Base-by-base conservation (phyloP, 208 protist species). In the Leishmania martiniquensis region DNA sequence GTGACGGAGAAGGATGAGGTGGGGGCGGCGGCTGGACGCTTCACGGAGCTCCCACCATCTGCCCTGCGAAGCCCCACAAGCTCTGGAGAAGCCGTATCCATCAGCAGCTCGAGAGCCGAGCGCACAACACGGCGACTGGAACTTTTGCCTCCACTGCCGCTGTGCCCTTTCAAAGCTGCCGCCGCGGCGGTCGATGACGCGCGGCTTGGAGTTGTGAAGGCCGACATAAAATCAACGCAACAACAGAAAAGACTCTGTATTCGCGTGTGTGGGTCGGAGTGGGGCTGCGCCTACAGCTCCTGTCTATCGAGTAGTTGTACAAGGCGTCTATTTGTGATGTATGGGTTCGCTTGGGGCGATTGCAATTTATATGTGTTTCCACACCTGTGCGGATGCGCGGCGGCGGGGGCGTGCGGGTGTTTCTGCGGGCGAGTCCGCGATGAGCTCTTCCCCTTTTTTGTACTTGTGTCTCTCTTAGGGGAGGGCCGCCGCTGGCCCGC, bases 41-140 rank as follows among this genome's bases (percentile, higher is more conserved):
- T 65, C 7, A 17, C 57, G 55, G n/a, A 62, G 63, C 42, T 34
- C 17, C 37, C 75, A 34, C 34, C 12, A 44, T 25, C 37, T 47
- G 37, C 34, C 42, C 47, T 42, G 2, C 47, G 12, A 17, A 60
- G 72, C n/a, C 51, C 62, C 12, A 47, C 49, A 15, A 91, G 69
- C 7, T 92, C 89, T 7, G 92, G 92, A 7, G 92, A 89, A 10
- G 87, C 72, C 1, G 87, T 88, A 4, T 94, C 88, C 66, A 88
- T 80, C 51, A 96, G 74, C 49, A 84, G 62, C 80, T 96, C 92
- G 15, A 96, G 81, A 0, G 92, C 92, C 13, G 92, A 96, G 37
- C 89, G 92, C n/a, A 93, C 85, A 15, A 94, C 88, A 20, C 89
- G 89, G 25, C 84, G 81, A 34, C 83, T 73, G 57, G 79, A 87